phyloP scores from a whole-genome alignment of 108 stramenopile genomes.

The Bacterosira constricta region DNA sequence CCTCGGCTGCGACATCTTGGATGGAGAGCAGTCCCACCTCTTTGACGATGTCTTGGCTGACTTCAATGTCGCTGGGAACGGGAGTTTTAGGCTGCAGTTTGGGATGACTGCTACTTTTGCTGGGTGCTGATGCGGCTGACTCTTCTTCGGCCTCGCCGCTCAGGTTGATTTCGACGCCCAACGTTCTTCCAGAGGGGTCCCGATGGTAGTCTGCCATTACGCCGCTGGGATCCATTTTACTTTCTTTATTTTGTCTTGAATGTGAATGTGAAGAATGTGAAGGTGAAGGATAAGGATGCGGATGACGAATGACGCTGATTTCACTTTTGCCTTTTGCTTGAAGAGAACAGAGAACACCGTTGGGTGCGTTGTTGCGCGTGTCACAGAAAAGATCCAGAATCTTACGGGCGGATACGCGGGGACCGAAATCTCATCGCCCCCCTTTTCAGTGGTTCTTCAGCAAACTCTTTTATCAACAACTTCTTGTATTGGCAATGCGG shows the following conservation, averaged over 20 bases:
- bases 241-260: neutral
- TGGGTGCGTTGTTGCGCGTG: neutral
- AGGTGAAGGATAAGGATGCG: too few relatives aligned
- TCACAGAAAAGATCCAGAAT: too few relatives aligned
- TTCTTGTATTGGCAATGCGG: too few relatives aligned
- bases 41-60: constrained; percentile 81
- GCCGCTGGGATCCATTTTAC: constrained; percentile 3
- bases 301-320: too few relatives aligned
- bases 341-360: neutral
- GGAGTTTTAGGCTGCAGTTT: constrained; percentile 64
- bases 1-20: constrained; percentile 70
- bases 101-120: constrained; percentile 72
- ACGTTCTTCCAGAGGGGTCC: neutral
- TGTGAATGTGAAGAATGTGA: too few relatives aligned
- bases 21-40: constrained; percentile 83
- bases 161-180: neutral
- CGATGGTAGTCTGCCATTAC: neutral
- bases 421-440: too few relatives aligned
- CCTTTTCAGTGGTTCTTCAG: too few relatives aligned
- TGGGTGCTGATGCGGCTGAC: neutral
- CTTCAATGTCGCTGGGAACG: constrained; percentile 87
- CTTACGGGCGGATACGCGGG: too few relatives aligned
- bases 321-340: neutral
- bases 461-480: too few relatives aligned
- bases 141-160: neutral